Percentiles rank a stretch among this genome's conserved stretches.
These are phyloP conservation scores for Phylloporus sp. DNA, from an alignment of 768 basidiomycete species.

Conservation along the genomic window DNA sequence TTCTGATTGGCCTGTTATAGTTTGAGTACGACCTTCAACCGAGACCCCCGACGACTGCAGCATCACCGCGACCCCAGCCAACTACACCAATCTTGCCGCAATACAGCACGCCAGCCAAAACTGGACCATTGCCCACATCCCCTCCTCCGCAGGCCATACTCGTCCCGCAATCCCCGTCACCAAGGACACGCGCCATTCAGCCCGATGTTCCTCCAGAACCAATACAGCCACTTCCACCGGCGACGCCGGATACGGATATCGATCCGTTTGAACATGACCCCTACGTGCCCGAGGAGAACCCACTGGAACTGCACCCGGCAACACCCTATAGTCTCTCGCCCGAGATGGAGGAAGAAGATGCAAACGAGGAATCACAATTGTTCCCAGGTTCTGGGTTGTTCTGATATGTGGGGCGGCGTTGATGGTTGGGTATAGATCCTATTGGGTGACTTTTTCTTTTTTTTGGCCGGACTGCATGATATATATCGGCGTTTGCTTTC, in stretches of 20 bases:
- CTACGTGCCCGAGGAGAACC: slow-evolving; percentile 18
- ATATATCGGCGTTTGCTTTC: slow-evolving; percentile 7
- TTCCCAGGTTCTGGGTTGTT: slow-evolving; percentile 43
- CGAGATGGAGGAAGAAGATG: slow-evolving; percentile 18
- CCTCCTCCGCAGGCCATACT: slow-evolving; percentile 13
- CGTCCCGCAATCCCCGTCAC: slow-evolving; percentile 8
- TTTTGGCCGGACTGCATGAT: slow-evolving; percentile 11
- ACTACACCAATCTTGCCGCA: slow-evolving; percentile 8
- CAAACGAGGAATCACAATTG: slow-evolving; percentile 33
- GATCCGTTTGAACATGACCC: slow-evolving; percentile 32
- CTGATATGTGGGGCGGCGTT: slow-evolving; percentile 16
- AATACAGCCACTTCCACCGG: slow-evolving; percentile 13
- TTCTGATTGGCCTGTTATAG: slow-evolving; percentile 21
- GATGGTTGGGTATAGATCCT: slow-evolving; percentile 14
- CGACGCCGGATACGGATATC: slow-evolving; percentile 29
- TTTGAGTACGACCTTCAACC: slow-evolving; percentile 38
- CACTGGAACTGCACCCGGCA: slow-evolving; percentile 11
- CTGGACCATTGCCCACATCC: slow-evolving; percentile 6
- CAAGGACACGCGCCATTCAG: slow-evolving; percentile 3
- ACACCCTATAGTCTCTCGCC: slow-evolving; percentile 29
- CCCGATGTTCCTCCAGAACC: slow-evolving; percentile 9
- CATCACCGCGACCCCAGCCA: slow-evolving; percentile 16
- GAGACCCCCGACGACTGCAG: slow-evolving; percentile 4
- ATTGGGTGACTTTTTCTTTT: slow-evolving; percentile 1
- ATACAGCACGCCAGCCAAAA: slow-evolving; percentile 5